phyloP scores from a whole-genome alignment of 768 basidiomycete genomes.

The Kwoniella dendrophila region DNA sequence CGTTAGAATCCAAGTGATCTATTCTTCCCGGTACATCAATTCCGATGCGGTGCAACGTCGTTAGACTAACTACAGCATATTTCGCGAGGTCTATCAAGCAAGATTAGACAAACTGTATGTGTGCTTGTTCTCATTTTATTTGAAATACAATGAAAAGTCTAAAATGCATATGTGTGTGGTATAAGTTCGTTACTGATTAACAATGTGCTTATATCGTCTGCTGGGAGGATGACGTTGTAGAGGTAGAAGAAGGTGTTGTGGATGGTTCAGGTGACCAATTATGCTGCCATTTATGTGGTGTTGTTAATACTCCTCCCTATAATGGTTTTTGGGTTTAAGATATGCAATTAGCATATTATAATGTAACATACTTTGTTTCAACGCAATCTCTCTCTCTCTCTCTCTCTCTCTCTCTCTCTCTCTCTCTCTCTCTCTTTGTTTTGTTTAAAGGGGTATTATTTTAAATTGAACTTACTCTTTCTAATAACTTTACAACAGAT shows the following conservation, averaged over 20 bases:
- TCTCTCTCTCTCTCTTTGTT: no score
- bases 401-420: no score
- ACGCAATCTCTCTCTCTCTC: no score
- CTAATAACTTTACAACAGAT: constrained; percentile 73
- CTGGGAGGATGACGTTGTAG: constrained; percentile 14
- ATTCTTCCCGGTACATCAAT: no score
- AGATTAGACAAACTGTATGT: not conserved
- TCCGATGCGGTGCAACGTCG: no score
- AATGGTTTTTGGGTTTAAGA: no score
- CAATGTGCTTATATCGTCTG: constrained; percentile 3
- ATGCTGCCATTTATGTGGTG: constrained; percentile 51
- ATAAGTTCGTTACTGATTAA: not conserved
- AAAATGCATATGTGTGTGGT: constrained; percentile 2
- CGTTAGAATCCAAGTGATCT: no score
- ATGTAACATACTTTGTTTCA: no score
- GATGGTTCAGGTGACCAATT: constrained; percentile 28
- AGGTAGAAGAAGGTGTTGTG: not conserved
- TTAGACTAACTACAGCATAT: no score
- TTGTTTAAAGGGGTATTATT: no score
- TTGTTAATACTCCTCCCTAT: constrained; percentile 43
- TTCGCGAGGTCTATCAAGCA: no score
- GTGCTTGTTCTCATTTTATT: not conserved
- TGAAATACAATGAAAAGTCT: not conserved
- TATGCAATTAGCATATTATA: no score
- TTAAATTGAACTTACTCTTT: constrained; percentile 65